phyloP scores from a whole-genome alignment of 2,329 filamentous ascomycete species.

The Dactylellina cionopaga region DNA sequence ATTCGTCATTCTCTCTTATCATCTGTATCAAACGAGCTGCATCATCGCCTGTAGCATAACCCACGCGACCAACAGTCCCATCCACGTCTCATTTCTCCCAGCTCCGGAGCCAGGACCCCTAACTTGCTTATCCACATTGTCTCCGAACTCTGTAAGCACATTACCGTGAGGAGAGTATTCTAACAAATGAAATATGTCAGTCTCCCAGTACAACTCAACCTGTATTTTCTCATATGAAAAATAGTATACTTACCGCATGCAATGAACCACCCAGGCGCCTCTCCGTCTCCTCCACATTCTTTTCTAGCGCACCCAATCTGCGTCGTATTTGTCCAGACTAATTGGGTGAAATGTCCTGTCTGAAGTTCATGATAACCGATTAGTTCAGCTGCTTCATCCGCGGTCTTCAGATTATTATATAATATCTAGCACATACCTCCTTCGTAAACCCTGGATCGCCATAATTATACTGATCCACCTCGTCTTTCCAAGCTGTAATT shows the following conservation, averaged over 20 bases:
- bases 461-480: constrained; percentile 51
- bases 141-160: constrained; percentile 36
- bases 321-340: constrained; percentile 74
- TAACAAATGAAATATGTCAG: background rate
- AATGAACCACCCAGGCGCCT: constrained; percentile 46
- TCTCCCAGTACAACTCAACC: background rate
- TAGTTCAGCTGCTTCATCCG: background rate
- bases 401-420: background rate
- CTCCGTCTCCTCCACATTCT: constrained; percentile 45
- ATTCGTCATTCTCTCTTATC: background rate
- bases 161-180: constrained; percentile 48
- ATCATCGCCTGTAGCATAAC: constrained; percentile 4
- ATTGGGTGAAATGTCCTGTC: constrained; percentile 77
- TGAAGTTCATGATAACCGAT: background rate
- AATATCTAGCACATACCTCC: constrained; percentile 43
- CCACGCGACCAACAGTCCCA: constrained; percentile 9
- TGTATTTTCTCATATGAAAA: background rate
- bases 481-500: constrained; percentile 52
- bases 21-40: constrained; percentile 6
- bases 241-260: constrained; percentile 36
- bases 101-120: constrained; percentile 39
- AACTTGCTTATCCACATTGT: constrained; percentile 44
- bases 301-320: constrained; percentile 71
- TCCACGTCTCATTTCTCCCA: background rate
- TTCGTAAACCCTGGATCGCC: constrained; percentile 30